phyloP scores from a whole-genome alignment of 2,329 filamentous ascomycete species.

The Fusarium zealandicum region DNA sequence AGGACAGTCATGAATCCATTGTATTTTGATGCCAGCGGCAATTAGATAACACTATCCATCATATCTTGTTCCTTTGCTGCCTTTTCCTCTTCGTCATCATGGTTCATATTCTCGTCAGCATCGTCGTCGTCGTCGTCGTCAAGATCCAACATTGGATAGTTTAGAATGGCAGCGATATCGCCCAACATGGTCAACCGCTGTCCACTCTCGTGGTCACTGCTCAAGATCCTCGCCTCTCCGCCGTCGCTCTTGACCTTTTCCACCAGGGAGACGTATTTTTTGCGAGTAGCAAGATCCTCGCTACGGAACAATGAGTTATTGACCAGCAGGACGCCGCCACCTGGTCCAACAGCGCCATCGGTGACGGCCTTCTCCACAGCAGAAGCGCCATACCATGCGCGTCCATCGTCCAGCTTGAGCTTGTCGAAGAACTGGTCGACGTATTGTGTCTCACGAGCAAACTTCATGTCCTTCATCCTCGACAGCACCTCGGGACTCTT shows the following conservation, averaged over 20 bases:
- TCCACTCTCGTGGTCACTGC: slow-evolving; percentile 93
- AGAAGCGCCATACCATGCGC: slow-evolving; percentile 86
- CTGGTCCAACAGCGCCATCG: slow-evolving; percentile 86
- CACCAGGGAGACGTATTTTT: slow-evolving; percentile 83
- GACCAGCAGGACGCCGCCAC: slow-evolving; percentile 84
- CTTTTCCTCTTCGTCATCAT: slow-evolving; percentile 42
- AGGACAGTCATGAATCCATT: slow-evolving; percentile 14
- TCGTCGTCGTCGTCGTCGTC: slow-evolving; percentile 74
- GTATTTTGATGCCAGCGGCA: background rate
- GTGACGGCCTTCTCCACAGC: slow-evolving; percentile 85
- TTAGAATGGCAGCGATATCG: slow-evolving; percentile 87
- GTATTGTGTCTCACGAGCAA: slow-evolving; percentile 79
- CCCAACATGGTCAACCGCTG: slow-evolving; percentile 83
- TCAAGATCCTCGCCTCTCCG: slow-evolving; percentile 87
- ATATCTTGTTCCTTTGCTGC: slow-evolving; percentile 35
- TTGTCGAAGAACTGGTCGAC: slow-evolving; percentile 86
- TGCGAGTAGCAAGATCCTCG: slow-evolving; percentile 77
- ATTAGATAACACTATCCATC: slow-evolving; percentile 46
- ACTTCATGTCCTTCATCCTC: slow-evolving; percentile 86
- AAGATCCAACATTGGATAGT: slow-evolving; percentile 83
- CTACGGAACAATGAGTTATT: slow-evolving; percentile 89
- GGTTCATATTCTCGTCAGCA: slow-evolving; percentile 48
- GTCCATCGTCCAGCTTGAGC: slow-evolving; percentile 82
- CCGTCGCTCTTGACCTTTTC: slow-evolving; percentile 88
- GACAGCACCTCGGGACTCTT: slow-evolving; percentile 79